Evolutionary conservation across 202 grass and related monocot species (phyloP), one percentile per base, ranked within the genome.

Genomic region (Panicum hallii): DNA sequence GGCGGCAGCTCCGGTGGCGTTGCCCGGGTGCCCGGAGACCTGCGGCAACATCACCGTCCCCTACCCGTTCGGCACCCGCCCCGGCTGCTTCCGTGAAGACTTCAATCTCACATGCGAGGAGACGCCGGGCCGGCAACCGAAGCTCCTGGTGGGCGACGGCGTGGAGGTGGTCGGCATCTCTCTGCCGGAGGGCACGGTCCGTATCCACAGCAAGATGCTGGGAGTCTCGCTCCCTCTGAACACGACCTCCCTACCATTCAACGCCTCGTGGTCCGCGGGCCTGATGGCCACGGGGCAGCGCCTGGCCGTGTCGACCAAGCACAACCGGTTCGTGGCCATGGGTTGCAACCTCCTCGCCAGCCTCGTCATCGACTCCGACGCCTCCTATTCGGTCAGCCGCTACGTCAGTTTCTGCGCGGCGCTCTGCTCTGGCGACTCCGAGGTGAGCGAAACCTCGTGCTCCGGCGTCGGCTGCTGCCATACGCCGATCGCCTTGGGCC

Each of bases 21-120:
- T 90, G 63, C 84, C 76, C 0, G 87, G 90, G 12, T 92, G 90
- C 76, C 55, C 42, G 3, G 78, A 75, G 2, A 54, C 5, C 5
- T 90, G 90, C 2, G 90, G 84, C 5, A 1, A 16, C 66, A 55
- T 91, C 1, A 11, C 3, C 58, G n/a, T 62, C 9, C 58, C 58
- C 9, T 91, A 85, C 63, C 89, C 89, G 0, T 91, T 85, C 77
- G 89, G 85, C 20, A 81, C 63, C 40, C n/a, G 83, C 36, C 38
- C 12, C 0, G 76, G 70, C 23, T 88, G 85, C 81, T 88, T 84
- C 86, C 80, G n/a, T 44, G 26, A 91, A 0, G 62, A 45, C 5
- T 91, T 85, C 70, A 4, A 28, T 14, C 86, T 91, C 43, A 70
- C 83, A 16, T 91, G 89, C 77, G 63, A 88, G 41, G 70, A 88